These are phyloP conservation scores for Glycine latifolia DNA, from an alignment of 306 rosid genomes.

Conservation along the genomic window DNA sequence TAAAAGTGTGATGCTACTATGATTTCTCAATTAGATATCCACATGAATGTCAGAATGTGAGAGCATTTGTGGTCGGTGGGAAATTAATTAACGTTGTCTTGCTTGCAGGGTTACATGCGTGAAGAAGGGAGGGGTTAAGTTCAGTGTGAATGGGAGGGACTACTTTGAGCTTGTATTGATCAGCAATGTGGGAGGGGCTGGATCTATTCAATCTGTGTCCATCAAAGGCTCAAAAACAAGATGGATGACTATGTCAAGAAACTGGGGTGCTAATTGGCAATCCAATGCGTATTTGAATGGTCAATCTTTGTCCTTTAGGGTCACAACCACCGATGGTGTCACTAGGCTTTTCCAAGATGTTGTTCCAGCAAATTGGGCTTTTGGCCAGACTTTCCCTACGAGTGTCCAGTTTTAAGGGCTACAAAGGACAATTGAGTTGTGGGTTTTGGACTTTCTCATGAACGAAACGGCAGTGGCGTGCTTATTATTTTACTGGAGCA, in stretches of 20 bases:
- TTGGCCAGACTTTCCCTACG: conserved; percentile 72
- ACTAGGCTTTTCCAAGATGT: conserved; percentile 53
- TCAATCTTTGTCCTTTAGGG: conserved; percentile 72
- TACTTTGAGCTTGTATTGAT: conserved; percentile 90
- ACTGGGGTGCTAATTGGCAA: conserved; percentile 95
- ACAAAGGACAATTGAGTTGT: no score
- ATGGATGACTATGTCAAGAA: conserved; percentile 87
- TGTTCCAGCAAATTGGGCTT: conserved; percentile 72
- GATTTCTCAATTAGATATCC: no score
- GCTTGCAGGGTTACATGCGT: conserved; percentile 70
- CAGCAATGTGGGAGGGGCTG: conserved; percentile 84
- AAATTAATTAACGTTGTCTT: no score
- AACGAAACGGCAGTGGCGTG: conserved; percentile 67
- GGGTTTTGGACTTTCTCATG: background rate
- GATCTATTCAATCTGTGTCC: conserved; percentile 66
- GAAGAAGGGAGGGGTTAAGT: conserved; percentile 81
- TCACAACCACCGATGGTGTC: conserved; percentile 73
- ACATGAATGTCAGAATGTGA: no score
- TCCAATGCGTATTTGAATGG: conserved; percentile 81
- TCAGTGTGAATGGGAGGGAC: conserved; percentile 80
- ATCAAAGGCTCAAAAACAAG: conserved; percentile 66
- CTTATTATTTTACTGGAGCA: conserved; percentile 54
- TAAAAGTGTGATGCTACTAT: no score
- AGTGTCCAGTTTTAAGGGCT: conserved; percentile 55
- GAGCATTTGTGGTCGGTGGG: no score